Percentiles rank a stretch among this genome's conserved stretches.
These are phyloP conservation scores for Capsicum chinense DNA, from an alignment of 257 asterid species.

Conservation along the genomic window DNA sequence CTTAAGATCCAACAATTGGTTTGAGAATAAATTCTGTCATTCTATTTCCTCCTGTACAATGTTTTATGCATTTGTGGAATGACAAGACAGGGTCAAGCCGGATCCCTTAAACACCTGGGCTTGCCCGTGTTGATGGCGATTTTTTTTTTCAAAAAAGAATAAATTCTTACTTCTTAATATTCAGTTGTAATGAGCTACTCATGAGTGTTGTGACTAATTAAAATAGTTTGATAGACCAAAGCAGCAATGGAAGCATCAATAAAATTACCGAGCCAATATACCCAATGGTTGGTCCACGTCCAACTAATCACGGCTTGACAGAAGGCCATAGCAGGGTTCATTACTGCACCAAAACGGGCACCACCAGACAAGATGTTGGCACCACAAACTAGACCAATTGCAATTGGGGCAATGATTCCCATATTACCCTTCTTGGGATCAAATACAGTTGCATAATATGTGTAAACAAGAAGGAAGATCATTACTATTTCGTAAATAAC, in stretches of 20 bases:
- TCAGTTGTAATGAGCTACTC: slow-evolving; percentile 48
- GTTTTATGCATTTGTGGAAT: no score
- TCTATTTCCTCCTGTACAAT: no score
- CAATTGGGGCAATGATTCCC: slow-evolving; percentile 75
- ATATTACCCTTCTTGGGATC: slow-evolving; percentile 78
- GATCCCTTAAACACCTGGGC: no score
- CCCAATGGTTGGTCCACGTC: slow-evolving; percentile 81
- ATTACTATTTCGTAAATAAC: slow-evolving; percentile 69
- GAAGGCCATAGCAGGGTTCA: slow-evolving; percentile 84
- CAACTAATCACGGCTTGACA: slow-evolving; percentile 79
- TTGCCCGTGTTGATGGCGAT: no score
- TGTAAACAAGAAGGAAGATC: slow-evolving; percentile 74
- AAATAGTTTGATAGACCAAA: slow-evolving; percentile 55
- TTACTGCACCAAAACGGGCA: slow-evolving; percentile 68
- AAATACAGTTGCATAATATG: slow-evolving; percentile 72
- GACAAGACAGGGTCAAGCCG: no score
- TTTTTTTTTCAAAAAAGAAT: no score
- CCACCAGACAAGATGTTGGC: slow-evolving; percentile 86
- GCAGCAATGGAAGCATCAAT: slow-evolving; percentile 68
- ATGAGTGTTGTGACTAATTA: slow-evolving; percentile 48
- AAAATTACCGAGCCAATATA: slow-evolving; percentile 78
- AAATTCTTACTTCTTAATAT: not conserved
- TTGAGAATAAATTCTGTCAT: no score
- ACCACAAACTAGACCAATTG: slow-evolving; percentile 76
- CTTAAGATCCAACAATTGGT: no score